phyloP scores from a whole-genome alignment of 2,329 filamentous ascomycete genomes.

The Fusarium poae region DNA sequence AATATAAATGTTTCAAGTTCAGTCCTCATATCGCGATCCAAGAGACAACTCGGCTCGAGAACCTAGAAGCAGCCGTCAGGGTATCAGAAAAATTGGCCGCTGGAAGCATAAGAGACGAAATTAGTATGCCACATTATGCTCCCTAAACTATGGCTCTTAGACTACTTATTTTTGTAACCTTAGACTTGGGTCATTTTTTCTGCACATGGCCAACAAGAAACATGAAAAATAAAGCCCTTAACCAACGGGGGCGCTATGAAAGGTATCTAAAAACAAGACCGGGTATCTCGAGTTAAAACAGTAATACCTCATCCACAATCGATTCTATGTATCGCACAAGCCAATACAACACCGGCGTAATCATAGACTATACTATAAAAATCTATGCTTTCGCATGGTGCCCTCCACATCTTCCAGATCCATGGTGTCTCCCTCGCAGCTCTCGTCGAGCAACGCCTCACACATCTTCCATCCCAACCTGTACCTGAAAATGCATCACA shows the following conservation, averaged over 20 bases:
- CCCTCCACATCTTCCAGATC: conserved; percentile 1
- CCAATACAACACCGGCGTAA: conserved; percentile 28
- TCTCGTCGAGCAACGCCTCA: conserved; percentile 40
- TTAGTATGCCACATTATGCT: too few species aligned
- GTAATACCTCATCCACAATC: conserved; percentile 19
- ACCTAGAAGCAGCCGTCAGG: neutral
- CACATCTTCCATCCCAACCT: conserved; percentile 10
- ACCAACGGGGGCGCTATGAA: conserved; percentile 6
- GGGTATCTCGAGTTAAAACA: conserved; percentile 27
- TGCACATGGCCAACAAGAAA: neutral
- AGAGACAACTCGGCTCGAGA: neutral
- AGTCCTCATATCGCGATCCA: neutral
- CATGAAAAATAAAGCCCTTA: neutral
- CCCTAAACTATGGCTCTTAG: too few species aligned
- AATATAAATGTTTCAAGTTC: neutral
- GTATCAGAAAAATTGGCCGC: too few species aligned
- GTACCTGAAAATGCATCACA: conserved; percentile 9
- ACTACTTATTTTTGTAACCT: too few species aligned
- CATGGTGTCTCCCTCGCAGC: conserved; percentile 4
- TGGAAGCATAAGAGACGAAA: too few species aligned
- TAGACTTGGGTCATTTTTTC: too few species aligned
- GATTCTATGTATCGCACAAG: conserved; percentile 7
- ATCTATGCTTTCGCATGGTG: conserved; percentile 27
- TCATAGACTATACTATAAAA: conserved; percentile 32
- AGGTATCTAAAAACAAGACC: conserved; percentile 14